Percentiles rank a stretch among this genome's conserved stretches.
Evolutionary conservation across 2,329 filamentous ascomycete genomes (phyloP).

Genomic region (Aspergillus transmontanensis): DNA sequence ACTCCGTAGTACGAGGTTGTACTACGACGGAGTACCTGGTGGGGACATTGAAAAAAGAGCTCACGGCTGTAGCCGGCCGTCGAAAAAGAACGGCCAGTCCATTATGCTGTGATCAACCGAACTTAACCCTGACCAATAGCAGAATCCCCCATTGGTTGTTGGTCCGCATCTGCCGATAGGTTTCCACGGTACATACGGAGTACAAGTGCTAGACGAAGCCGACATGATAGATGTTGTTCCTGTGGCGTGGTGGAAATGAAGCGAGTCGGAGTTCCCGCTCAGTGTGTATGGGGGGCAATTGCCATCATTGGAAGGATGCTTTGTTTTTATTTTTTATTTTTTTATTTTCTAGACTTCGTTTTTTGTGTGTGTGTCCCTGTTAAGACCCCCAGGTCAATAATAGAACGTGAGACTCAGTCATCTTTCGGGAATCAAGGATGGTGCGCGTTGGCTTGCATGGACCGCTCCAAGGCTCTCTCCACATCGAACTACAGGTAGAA

Average conservation of each 20-base stretch:
- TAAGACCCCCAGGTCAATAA: background rate
- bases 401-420: slow-evolving; percentile 1
- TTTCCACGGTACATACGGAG: background rate
- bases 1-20: background rate
- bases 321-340: background rate
- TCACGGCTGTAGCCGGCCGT: background rate
- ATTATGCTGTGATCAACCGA: background rate
- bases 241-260: background rate
- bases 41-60: background rate
- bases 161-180: background rate
- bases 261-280: background rate
- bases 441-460: slow-evolving; percentile 4
- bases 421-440: background rate
- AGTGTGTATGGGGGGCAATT: background rate
- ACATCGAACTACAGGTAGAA: slow-evolving; percentile 1
- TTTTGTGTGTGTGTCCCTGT: too few species aligned
- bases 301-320: background rate
- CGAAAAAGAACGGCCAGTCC: background rate
- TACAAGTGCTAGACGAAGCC: background rate
- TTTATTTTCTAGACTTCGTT: background rate
- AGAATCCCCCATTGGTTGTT: background rate
- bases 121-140: background rate
- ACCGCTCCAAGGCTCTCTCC: background rate
- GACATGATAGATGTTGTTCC: slow-evolving; percentile 1
- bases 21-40: background rate